A percentile compares a stretch with the other conserved stretches of the same genome.
These are phyloP conservation scores for Magnolia sinica DNA, from an alignment of 164 flowering plant species.

Conservation along the genomic window DNA sequence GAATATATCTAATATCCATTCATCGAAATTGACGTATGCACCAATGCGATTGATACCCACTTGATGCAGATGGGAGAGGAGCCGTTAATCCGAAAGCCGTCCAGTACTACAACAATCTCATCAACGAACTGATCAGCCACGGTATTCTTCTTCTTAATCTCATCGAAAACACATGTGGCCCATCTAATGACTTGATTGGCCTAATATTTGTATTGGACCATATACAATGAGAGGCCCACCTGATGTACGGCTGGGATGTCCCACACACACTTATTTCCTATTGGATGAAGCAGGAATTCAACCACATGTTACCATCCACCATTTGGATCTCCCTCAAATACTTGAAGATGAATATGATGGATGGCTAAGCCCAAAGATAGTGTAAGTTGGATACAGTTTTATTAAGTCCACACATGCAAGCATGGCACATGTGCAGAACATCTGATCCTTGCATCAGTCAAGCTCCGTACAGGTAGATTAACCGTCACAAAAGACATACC, in stretches of 20 bases:
- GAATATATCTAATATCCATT: no score
- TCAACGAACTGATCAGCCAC: constrained; percentile 15
- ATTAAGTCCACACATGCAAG: neutral
- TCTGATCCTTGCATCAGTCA: no score
- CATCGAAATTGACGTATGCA: no score
- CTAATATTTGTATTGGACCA: no score
- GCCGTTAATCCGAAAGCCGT: constrained; percentile 17
- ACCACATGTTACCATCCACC: constrained; percentile 30
- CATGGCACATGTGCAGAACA: neutral
- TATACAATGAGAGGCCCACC: no score
- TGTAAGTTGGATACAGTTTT: constrained; percentile 12
- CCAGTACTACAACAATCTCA: constrained; percentile 19
- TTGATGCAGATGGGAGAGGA: constrained; percentile 19
- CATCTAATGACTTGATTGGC: no score
- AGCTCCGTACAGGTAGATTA: no score
- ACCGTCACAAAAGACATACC: no score
- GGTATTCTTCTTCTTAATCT: constrained; percentile 4
- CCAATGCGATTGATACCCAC: neutral
- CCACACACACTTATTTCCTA: neutral
- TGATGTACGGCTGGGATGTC: no score
- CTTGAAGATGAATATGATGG: constrained; percentile 34
- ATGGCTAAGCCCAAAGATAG: constrained; percentile 30
- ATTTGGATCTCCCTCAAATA: constrained; percentile 30
- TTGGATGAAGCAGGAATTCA: constrained; percentile 21
- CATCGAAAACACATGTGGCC: no score